Evolutionary conservation across 805 yeast genomes (phyloP).

Genomic region (Candida incommunis): DNA sequence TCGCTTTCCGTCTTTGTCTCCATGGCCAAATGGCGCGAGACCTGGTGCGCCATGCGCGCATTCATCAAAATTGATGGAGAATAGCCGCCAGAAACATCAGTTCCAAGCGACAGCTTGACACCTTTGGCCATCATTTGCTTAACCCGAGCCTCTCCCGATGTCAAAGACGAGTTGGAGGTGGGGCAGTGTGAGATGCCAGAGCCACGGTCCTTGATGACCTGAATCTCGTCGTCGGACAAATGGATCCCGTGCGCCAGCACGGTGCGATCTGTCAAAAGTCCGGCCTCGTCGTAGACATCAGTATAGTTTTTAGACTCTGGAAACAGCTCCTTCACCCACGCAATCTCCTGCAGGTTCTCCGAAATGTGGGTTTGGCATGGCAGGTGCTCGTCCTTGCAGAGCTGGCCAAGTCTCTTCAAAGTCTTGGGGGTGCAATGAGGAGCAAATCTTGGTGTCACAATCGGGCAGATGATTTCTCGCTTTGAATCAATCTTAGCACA

Average conservation of each 20-base stretch:
- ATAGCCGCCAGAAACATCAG: slow-evolving; percentile 70
- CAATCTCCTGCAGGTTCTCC: slow-evolving; percentile 65
- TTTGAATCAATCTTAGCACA: slow-evolving; percentile 39
- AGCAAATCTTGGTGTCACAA: slow-evolving; percentile 88
- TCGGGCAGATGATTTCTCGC: slow-evolving; percentile 46
- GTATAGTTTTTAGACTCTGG: slow-evolving; percentile 62
- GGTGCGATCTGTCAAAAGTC: slow-evolving; percentile 49
- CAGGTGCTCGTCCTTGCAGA: slow-evolving; percentile 31
- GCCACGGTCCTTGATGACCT: slow-evolving; percentile 35
- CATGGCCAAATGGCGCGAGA: slow-evolving; percentile 60
- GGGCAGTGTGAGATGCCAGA: slow-evolving; percentile 91
- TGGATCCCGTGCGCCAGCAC: slow-evolving; percentile 86
- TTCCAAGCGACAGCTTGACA: slow-evolving; percentile 68
- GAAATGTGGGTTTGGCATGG: slow-evolving; percentile 87
- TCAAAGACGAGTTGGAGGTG: slow-evolving; percentile 70
- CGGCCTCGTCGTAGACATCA: slow-evolving; percentile 56
- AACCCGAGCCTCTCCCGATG: slow-evolving; percentile 83
- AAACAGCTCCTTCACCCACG: slow-evolving; percentile 56
- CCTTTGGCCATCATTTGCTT: slow-evolving; percentile 49
- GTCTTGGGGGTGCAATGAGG: slow-evolving; percentile 64
- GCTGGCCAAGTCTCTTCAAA: slow-evolving; percentile 46
- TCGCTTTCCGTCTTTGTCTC: slow-evolving; percentile 29
- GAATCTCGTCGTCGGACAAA: slow-evolving; percentile 47
- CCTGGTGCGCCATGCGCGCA: slow-evolving; percentile 57
- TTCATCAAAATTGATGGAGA: slow-evolving; percentile 48